Percentiles rank a stretch among this genome's conserved stretches.
Evolutionary conservation across 768 basidiomycete species (phyloP).

Genomic region (Serendipita indica): DNA sequence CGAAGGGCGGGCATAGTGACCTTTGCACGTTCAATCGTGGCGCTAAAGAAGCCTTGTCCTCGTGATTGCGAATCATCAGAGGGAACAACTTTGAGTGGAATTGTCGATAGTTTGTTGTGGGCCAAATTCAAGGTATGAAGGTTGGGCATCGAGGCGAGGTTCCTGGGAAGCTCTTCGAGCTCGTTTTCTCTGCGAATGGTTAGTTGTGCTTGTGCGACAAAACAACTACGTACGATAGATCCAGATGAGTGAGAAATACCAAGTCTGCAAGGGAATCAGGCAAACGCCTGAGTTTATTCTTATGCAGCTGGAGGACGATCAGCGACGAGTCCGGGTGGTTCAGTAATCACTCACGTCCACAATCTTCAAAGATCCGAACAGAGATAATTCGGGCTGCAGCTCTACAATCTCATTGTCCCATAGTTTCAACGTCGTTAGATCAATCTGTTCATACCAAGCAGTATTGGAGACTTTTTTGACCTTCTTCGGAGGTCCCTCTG

Average conservation of each 20-base stretch:
- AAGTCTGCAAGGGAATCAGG: constrained; percentile 58
- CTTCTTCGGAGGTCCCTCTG: constrained; percentile 20
- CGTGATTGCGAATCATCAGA: constrained; percentile 16
- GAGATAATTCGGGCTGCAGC: constrained; percentile 66
- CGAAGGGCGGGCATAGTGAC: constrained; percentile 50
- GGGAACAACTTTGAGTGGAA: constrained; percentile 49
- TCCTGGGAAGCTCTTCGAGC: constrained; percentile 44
- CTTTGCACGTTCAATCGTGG: constrained; percentile 41
- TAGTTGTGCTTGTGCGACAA: background rate
- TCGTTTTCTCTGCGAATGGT: constrained; percentile 32
- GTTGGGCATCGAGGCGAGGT: constrained; percentile 53
- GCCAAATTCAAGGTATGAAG: constrained; percentile 55
- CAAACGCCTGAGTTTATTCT: constrained; percentile 48
- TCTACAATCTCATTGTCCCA: constrained; percentile 70
- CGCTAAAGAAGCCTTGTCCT: constrained; percentile 37
- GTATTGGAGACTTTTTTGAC: constrained; percentile 29
- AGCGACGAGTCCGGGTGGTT: background rate
- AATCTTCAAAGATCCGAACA: constrained; percentile 69
- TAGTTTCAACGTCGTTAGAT: constrained; percentile 57
- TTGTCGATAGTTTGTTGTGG: constrained; percentile 44
- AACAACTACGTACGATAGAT: constrained; percentile 37
- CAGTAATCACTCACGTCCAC: constrained; percentile 45
- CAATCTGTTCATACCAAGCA: constrained; percentile 72
- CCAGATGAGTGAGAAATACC: constrained; percentile 46
- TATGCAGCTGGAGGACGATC: constrained; percentile 41